These are phyloP conservation scores for Ceratocystis huliohia DNA, from an alignment of 2,329 filamentous ascomycete genomes.

Conservation along the genomic window DNA sequence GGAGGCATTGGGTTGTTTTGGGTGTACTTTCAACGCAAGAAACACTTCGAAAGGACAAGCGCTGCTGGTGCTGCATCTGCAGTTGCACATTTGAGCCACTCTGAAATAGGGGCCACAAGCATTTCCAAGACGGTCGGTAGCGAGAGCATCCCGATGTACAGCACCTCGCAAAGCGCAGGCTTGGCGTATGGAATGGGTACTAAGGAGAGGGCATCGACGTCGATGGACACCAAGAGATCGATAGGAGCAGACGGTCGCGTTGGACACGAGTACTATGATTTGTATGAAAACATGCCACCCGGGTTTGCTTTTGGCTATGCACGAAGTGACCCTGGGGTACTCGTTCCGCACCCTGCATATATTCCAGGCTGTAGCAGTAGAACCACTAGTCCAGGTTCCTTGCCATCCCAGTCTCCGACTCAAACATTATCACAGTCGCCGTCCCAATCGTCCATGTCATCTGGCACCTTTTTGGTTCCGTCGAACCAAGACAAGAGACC, in stretches of 20 bases:
- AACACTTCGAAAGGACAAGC: slow-evolving; percentile 22
- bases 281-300: not conserved
- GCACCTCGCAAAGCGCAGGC: not conserved
- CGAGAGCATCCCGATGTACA: slow-evolving; percentile 8
- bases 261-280: not conserved
- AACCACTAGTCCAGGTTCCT: slow-evolving; percentile 19
- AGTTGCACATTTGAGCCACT: not conserved
- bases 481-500: slow-evolving; percentile 16
- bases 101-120: not conserved
- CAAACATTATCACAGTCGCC: not conserved
- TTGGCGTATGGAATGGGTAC: not conserved
- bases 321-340: not conserved
- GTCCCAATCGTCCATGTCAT: slow-evolving; percentile 1
- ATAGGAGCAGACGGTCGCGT: not conserved
- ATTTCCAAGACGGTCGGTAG: not conserved
- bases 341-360: slow-evolving; percentile 39
- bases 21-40: slow-evolving; percentile 37
- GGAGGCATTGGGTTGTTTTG: slow-evolving; percentile 34
- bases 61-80: not conserved
- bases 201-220: slow-evolving; percentile 13
- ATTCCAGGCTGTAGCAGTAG: slow-evolving; percentile 30
- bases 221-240: not conserved
- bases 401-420: slow-evolving; percentile 21
- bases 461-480: slow-evolving; percentile 16
- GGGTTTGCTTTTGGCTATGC: not conserved